A percentile compares a stretch with the other conserved stretches of the same genome.
Conservation (phyloP, 345 rosid species). For the Triadica sebifera region DNA sequence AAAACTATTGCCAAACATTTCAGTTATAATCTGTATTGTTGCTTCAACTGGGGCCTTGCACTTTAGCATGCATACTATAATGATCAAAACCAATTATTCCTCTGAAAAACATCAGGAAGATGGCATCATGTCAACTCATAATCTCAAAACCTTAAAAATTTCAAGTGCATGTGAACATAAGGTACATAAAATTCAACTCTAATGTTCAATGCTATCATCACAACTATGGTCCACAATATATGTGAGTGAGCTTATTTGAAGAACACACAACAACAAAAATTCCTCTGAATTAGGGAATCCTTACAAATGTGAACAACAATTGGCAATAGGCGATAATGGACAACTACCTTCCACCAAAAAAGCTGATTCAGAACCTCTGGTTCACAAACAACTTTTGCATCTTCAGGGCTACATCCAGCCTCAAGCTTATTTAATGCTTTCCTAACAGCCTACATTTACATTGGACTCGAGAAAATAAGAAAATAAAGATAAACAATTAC, state of each 20-base stretch:
- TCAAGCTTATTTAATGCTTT: constrained; percentile 72
- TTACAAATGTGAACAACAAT: not conserved
- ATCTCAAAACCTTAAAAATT: not conserved
- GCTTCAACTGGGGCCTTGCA: not conserved
- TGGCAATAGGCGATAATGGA: constrained; percentile 4
- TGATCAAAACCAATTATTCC: constrained; percentile 4
- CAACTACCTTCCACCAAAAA: constrained; percentile 76
- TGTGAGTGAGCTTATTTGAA: not conserved
- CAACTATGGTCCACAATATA: too few relatives aligned
- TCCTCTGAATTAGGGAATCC: not conserved
- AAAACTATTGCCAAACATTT: not conserved
- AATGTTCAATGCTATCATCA: not conserved
- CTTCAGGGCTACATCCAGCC: constrained; percentile 63
- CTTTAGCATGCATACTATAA: not conserved
- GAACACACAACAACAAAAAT: not conserved
- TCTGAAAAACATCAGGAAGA: not conserved
- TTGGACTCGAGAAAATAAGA: not conserved
- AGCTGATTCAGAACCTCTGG: constrained; percentile 68
- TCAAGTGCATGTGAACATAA: constrained; percentile 1
- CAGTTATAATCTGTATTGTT: not conserved
- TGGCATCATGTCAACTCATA: not conserved
- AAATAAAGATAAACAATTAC: constrained; percentile 2
- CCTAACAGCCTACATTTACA: constrained; percentile 63
- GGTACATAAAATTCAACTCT: too few relatives aligned
- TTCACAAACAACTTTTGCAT: constrained; percentile 87